A percentile compares a stretch with the other conserved stretches of the same genome.
Conservation (phyloP, 352 stramenopile species). For the Aphanomyces euteiches region DNA sequence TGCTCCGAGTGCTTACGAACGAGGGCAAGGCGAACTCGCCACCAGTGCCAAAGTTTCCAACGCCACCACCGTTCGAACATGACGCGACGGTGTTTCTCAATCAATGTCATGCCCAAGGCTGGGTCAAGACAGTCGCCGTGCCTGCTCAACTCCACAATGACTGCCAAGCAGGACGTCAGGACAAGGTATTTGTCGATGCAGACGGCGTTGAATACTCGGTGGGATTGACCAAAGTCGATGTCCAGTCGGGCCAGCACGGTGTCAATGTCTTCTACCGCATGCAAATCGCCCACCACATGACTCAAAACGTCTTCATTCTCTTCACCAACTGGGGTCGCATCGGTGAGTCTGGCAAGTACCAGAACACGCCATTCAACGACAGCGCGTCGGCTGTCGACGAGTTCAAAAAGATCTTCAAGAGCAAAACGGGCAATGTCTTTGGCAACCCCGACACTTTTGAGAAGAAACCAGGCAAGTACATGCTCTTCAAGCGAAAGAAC, state of each 20-base stretch:
- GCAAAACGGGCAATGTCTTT: slow-evolving; percentile 75
- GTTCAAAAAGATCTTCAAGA: slow-evolving; percentile 78
- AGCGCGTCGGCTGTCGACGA: slow-evolving; percentile 51
- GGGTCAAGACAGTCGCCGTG: slow-evolving; percentile 49
- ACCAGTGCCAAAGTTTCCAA: slow-evolving; percentile 38
- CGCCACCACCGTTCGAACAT: slow-evolving; percentile 15
- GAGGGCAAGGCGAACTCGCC: slow-evolving; percentile 33
- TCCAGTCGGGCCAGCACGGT: slow-evolving; percentile 63
- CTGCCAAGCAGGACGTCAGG: slow-evolving; percentile 59
- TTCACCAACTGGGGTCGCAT: slow-evolving; percentile 82
- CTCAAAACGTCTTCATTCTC: slow-evolving; percentile 65
- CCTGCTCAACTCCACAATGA: slow-evolving; percentile 48
- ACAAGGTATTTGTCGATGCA: slow-evolving; percentile 42
- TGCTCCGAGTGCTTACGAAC: slow-evolving; percentile 47
- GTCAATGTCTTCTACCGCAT: slow-evolving; percentile 75
- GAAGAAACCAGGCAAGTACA: slow-evolving; percentile 69
- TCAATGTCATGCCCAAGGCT: slow-evolving; percentile 49
- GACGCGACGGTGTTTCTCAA: slow-evolving; percentile 52
- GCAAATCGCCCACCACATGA: slow-evolving; percentile 64
- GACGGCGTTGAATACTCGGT: slow-evolving; percentile 48
- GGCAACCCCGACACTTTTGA: slow-evolving; percentile 45
- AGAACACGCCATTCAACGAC: slow-evolving; percentile 68
- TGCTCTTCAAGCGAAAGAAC: slow-evolving; percentile 60
- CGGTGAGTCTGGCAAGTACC: slow-evolving; percentile 67
- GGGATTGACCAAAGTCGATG: slow-evolving; percentile 69